A percentile compares a stretch with the other conserved stretches of the same genome.
Evolutionary conservation across 2,329 filamentous ascomycete species (phyloP).

Genomic region (Xylaria sp.): DNA sequence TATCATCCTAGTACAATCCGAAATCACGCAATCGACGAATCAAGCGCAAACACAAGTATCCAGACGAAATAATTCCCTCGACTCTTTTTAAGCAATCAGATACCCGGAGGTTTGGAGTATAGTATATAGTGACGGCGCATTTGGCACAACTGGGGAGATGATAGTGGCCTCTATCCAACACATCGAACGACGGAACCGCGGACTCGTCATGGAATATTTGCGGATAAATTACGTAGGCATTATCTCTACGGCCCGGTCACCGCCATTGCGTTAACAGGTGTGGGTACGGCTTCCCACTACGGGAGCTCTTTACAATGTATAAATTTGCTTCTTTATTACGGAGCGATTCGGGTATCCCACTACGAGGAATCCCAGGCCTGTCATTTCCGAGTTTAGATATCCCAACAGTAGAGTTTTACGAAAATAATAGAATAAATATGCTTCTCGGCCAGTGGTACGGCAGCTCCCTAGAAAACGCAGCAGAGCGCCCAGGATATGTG

Average conservation of each 20-base stretch:
- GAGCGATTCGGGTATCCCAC: constrained; percentile 14
- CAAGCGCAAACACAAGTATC: constrained; percentile 15
- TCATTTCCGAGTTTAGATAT: constrained; percentile 29
- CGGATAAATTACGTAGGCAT: not conserved
- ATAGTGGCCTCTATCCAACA: not conserved
- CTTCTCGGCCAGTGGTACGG: not conserved
- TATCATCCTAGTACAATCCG: constrained; percentile 40
- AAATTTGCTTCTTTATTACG: constrained; percentile 16
- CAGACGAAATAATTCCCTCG: constrained; percentile 17
- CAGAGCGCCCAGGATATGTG: not conserved
- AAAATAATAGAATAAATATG: constrained; percentile 27
- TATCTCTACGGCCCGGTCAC: not conserved
- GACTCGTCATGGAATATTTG: not conserved
- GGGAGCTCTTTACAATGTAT: constrained; percentile 25
- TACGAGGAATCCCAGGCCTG: constrained; percentile 29
- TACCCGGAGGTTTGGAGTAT: not conserved
- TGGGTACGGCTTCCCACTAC: not conserved
- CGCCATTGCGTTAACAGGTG: not conserved
- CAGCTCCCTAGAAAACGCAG: not conserved
- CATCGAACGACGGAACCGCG: not conserved
- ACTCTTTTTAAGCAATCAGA: constrained; percentile 17
- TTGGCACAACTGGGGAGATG: constrained; percentile 11
- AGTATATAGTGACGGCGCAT: not conserved
- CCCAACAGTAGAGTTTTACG: constrained; percentile 25
- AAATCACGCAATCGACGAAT: constrained; percentile 37